phyloP scores from a whole-genome alignment of 305 asterid species.

The Fraxinus dipetala region DNA sequence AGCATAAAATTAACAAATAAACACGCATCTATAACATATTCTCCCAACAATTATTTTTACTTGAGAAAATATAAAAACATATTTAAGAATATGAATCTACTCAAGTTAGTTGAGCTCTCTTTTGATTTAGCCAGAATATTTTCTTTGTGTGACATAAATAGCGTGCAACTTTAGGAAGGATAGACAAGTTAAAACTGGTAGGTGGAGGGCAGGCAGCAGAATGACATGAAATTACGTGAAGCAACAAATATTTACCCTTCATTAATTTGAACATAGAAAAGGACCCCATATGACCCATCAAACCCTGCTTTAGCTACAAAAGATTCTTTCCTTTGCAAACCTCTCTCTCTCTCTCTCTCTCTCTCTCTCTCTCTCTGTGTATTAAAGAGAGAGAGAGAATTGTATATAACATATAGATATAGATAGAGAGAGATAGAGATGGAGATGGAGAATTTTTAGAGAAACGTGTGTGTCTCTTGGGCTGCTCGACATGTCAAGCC shows the following conservation, averaged over 20 bases:
- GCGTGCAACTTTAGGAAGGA: background rate
- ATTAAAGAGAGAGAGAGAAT: background rate
- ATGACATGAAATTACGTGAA: background rate
- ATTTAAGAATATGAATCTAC: background rate
- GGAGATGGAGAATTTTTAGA: constrained; percentile 40
- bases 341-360: background rate
- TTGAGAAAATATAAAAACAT: background rate
- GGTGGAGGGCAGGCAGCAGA: background rate
- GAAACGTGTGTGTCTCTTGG: constrained; percentile 47
- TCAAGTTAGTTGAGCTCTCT: background rate
- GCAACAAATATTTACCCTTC: background rate
- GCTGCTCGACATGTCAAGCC: constrained; percentile 37
- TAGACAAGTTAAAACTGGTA: background rate
- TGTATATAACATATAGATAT: background rate
- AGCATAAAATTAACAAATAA: no score
- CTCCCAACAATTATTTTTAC: no score
- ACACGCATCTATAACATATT: no score
- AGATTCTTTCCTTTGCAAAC: background rate
- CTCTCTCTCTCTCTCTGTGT: background rate
- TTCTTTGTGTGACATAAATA: background rate
- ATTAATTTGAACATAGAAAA: background rate
- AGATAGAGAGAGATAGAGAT: background rate
- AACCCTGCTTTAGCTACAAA: background rate
- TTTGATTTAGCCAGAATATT: background rate
- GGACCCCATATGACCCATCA: background rate